A percentile compares a stretch with the other conserved stretches of the same genome.
Evolutionary conservation across 176 grass and related monocot genomes (phyloP).

Genomic region (Ensete glaucum): DNA sequence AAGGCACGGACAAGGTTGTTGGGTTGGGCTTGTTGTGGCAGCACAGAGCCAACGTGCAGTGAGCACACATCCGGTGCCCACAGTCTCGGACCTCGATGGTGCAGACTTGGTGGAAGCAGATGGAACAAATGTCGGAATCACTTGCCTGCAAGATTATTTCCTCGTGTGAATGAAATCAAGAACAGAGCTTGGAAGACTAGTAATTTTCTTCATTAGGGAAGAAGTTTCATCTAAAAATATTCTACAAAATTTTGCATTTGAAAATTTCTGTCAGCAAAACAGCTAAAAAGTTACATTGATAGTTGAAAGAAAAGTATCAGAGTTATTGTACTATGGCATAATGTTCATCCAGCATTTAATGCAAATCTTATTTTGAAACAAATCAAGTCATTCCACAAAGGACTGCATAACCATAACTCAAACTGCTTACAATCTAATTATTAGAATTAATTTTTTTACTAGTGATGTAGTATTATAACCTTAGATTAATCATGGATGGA

Average conservation of each 20-base stretch:
- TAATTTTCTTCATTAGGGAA: neutral
- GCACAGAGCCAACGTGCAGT: conserved; percentile 8
- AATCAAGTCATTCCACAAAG: neutral
- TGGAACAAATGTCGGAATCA: conserved; percentile 15
- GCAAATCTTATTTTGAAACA: neutral
- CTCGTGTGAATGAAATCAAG: neutral
- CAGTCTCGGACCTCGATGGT: conserved; percentile 20
- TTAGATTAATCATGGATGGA: neutral
- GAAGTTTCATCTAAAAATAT: neutral
- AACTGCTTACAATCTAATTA: neutral
- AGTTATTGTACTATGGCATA: neutral
- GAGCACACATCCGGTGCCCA: conserved; percentile 16
- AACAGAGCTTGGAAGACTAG: neutral
- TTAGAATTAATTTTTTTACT: neutral
- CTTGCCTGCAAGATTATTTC: conserved; percentile 5
- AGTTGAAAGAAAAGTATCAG: neutral
- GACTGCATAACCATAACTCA: neutral
- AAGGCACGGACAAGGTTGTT: conserved; percentile 7
- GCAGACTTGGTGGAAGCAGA: conserved; percentile 21
- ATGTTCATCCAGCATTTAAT: neutral
- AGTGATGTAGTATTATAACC: neutral
- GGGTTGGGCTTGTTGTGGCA: conserved; percentile 21
- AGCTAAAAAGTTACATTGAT: neutral
- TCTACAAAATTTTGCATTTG: neutral
- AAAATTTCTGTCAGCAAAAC: neutral